Conservation (phyloP, 2,329 filamentous ascomycete species). For the Pseudogymnoascus sp. region DNA sequence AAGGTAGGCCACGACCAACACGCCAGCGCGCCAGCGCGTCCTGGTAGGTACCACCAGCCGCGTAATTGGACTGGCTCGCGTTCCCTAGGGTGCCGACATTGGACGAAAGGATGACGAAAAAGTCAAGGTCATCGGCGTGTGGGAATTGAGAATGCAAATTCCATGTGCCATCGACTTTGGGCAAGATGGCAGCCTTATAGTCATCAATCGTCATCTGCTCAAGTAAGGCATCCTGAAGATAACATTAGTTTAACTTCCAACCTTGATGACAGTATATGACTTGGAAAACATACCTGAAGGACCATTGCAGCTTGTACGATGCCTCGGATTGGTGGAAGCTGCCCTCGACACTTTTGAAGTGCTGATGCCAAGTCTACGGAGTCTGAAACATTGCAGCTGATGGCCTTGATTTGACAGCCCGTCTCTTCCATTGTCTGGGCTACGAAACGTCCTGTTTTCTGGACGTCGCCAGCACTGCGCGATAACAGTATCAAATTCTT, state of each 20-base stretch:
- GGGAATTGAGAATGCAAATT: constrained; percentile 11
- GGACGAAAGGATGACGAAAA: not conserved
- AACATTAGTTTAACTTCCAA: not conserved
- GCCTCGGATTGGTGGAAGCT: not conserved
- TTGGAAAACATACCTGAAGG: not conserved
- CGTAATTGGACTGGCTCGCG: constrained; percentile 11
- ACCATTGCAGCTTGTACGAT: constrained; percentile 30
- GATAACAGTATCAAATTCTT: not conserved
- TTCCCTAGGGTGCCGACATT: not conserved
- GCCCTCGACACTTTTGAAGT: not conserved
- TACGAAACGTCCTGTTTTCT: not conserved
- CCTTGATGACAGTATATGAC: not conserved
- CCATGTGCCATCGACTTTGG: constrained; percentile 15
- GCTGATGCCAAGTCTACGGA: not conserved
- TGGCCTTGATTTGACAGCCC: not conserved
- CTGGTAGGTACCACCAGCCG: constrained; percentile 10
- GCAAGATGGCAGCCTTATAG: constrained; percentile 9
- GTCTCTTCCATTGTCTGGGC: not conserved
- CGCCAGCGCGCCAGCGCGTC: constrained; percentile 9
- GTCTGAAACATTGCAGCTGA: not conserved
- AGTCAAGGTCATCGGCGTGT: not conserved
- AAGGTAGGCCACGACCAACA: not conserved
- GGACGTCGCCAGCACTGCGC: not conserved
- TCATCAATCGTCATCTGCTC: constrained; percentile 6
- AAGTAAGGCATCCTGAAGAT: not conserved